Evolutionary conservation across 2,329 filamentous ascomycete genomes (phyloP), one percentile per base, ranked within the genome.

Genomic region (Fusarium proliferatum): DNA sequence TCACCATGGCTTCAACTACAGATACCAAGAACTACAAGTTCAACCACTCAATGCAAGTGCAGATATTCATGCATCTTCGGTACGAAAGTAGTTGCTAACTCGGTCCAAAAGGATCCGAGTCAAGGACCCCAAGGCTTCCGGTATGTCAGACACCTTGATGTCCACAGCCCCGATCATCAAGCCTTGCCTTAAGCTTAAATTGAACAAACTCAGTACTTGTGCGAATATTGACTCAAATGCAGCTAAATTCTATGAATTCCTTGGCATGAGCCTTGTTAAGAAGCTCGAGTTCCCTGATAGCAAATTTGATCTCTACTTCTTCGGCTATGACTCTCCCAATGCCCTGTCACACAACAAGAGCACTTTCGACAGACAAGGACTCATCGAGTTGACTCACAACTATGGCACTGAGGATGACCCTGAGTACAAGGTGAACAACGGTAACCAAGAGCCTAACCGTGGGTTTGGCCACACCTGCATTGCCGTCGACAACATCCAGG

Each of bases 251-350:
- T 99, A 98, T 84, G 92, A 97, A 81, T 93, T 94, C 82, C 89
- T 99, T 23, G 96, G 96, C 77, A 91, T 98, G 89, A 95, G 88
- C 80, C 84, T 95, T 71, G 89, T 98, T 82, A 91, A 94, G 79
- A 93, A 95, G 84, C 87, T 96, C 52, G 86, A 92, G 71, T 93
- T 94, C 80, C 93, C 95, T 19, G 95, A 97, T 68, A 90, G 90
- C 82, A 97, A 97, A 80, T 98, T 98, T 83, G 94, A 96, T 79
- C 90, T 98, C 34, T 98, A 98, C 87, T 98, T 98, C 85, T 88
- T 99, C 68, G 95, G 92, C 67, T 98, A 97, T 84, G 92, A 97
- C 81, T 89, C 90, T 38, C 90, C 94, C 15, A 86, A 89, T 42
- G 93, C 96, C 19, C 85, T 90, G n/a, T 96, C 93, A 15, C 86